These are phyloP conservation scores for Pyrrhoderma noxium DNA, from an alignment of 1,284 basidiomycete genomes.

Conservation along the genomic window DNA sequence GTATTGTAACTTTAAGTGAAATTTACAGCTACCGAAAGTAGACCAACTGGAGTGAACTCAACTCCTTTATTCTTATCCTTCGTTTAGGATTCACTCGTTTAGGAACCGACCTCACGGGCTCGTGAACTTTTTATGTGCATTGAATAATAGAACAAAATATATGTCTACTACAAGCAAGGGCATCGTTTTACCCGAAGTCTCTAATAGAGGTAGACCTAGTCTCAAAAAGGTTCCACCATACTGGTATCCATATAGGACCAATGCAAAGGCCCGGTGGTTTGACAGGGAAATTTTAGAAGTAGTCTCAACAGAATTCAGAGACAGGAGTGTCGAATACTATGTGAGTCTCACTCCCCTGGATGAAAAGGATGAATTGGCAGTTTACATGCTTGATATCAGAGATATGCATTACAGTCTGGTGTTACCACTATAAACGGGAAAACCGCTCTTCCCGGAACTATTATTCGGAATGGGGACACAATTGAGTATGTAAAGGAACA, in stretches of 20 bases:
- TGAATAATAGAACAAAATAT: no score
- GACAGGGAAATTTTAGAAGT: conserved; percentile 81
- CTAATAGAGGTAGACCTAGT: conserved; percentile 28
- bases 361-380: conserved; percentile 14
- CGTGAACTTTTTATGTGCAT: no score
- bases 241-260: conserved; percentile 83
- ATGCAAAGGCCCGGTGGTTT: conserved; percentile 88
- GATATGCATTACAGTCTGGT: conserved; percentile 89
- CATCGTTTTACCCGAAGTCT: not conserved
- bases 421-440: conserved; percentile 91
- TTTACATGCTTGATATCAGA: conserved; percentile 35
- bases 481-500: conserved; percentile 60
- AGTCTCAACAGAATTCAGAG: conserved; percentile 84
- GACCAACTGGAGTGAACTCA: no score
- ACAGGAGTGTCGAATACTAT: conserved; percentile 89
- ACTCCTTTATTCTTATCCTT: no score
- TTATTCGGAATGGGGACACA: conserved; percentile 83
- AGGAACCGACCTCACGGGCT: no score
- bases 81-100: no score
- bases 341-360: conserved; percentile 41
- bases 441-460: conserved; percentile 69
- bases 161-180: no score
- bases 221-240: conserved; percentile 70
- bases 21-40: no score
- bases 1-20: no score